A percentile compares a stretch with the other conserved stretches of the same genome.
Evolutionary conservation across 148 eudicot genomes (phyloP).

Genomic region (Fagopyrum tataricum): DNA sequence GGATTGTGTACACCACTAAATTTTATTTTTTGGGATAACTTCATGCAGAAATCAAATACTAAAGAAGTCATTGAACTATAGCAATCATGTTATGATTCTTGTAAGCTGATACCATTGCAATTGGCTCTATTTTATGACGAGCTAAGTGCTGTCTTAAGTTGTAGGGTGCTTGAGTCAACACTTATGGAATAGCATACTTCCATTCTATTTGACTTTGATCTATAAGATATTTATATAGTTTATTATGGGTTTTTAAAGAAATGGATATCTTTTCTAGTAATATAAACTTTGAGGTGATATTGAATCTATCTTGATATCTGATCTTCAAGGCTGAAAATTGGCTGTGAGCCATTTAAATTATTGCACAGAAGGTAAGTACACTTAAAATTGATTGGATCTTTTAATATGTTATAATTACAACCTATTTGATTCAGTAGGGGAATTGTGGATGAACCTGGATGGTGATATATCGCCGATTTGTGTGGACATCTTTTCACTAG

Average conservation of each 20-base stretch:
- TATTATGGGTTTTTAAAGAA: constrained; percentile 2
- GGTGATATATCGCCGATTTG: constrained; percentile 62
- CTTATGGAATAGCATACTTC: constrained; percentile 41
- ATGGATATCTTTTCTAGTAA: constrained; percentile 28
- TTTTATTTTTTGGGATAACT: background rate
- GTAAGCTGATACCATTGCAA: constrained; percentile 46
- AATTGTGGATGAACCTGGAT: constrained; percentile 65
- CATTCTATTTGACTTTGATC: constrained; percentile 1
- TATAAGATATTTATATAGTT: background rate
- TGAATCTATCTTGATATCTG: constrained; percentile 46
- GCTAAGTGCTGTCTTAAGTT: constrained; percentile 30
- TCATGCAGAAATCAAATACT: constrained; percentile 36
- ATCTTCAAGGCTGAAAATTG: constrained; percentile 35
- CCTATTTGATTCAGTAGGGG: constrained; percentile 31
- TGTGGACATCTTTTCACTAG: constrained; percentile 48
- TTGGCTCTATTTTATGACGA: constrained; percentile 51
- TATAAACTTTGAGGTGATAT: constrained; percentile 43
- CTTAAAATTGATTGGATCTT: background rate
- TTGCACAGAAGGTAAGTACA: constrained; percentile 38
- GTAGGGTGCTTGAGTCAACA: constrained; percentile 33
- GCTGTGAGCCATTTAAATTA: constrained; percentile 24
- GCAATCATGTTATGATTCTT: constrained; percentile 40
- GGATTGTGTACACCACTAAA: background rate
- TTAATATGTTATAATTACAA: background rate
- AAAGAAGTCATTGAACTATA: constrained; percentile 55